Evolutionary conservation across 495 filamentous ascomycete genomes (phyloP), one percentile per base, ranked within the genome.

Genomic region (Podospora conica): DNA sequence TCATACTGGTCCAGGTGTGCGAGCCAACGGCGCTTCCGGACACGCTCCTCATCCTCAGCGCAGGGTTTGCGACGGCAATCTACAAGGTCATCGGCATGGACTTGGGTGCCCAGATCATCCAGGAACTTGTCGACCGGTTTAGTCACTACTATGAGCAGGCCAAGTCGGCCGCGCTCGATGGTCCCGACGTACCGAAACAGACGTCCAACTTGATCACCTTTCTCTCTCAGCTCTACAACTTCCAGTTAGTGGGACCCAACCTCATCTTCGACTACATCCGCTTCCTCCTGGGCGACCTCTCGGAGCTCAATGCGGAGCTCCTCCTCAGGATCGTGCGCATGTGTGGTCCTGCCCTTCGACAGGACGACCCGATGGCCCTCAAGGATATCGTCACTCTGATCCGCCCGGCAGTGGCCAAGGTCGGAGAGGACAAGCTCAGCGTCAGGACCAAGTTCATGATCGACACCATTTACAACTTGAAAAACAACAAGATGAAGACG

Each of bases 391-490:
- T 97, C 10, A 71, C 89, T 21, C 82, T 91, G 62, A 86, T 97
- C 63, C 91, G 92, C 69, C 86, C 86, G 11, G 84, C 88, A 9
- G 83, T 92, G 12, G 77, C 85, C 8, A 86, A 84, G 59, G 79
- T 81, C 31, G 90, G 88, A 31, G 88, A 91, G 73, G 80, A 81
- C 20, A 87, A 84, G 55, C 80, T 97, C 20, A 94, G 92, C 15
- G 90, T 96, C 11, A 88, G 95, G 58, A 97, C 93, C 1, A 96
- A 90, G 68, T 98, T 97, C 78, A 98, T 98, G 96, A 93, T 98
- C 58, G 95, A 98, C 67, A 93, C 90, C 2, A 95, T 98, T 73
- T 93, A 91, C 66, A 89, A 95, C 71, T 81, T 98, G 28, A 96
- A 96, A 74, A 96, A 96, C 82, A 97, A 97, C 78, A 88, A 89